Evolutionary conservation across 2,329 filamentous ascomycete genomes (phyloP).

Genomic region (Aspergillus pseudotamarii): DNA sequence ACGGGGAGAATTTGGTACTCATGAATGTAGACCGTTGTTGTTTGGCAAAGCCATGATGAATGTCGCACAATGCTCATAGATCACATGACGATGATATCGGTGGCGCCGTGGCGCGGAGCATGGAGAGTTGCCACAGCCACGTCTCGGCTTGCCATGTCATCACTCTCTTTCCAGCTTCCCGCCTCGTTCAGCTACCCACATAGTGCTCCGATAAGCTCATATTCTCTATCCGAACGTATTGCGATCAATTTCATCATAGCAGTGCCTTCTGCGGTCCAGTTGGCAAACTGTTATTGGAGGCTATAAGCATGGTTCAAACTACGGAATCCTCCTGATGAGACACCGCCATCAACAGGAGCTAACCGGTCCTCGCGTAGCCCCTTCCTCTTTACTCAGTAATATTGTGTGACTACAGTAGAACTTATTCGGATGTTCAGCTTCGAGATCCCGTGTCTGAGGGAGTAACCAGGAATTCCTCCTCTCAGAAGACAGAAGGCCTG

Average conservation of each 20-base stretch:
- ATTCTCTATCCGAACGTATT: not conserved
- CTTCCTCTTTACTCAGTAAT: not conserved
- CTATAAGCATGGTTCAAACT: not conserved
- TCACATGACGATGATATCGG: conserved; percentile 2
- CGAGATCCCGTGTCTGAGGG: not conserved
- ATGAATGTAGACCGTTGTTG: not conserved
- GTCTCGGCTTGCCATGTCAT: conserved; percentile 16
- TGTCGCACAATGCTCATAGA: not conserved
- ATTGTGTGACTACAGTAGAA: not conserved
- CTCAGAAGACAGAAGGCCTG: not conserved
- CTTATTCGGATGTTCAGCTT: not conserved
- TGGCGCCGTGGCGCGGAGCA: conserved; percentile 18
- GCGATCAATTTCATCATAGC: not conserved
- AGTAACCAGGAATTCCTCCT: not conserved
- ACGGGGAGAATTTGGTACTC: not conserved
- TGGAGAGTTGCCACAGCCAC: conserved; percentile 18
- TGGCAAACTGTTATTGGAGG: not conserved
- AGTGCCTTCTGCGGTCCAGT: not conserved
- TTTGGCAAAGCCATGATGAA: too few species aligned
- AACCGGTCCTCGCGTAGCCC: not conserved
- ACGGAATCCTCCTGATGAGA: not conserved
- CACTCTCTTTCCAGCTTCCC: not conserved
- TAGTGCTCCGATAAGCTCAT: conserved; percentile 14
- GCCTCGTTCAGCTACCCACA: conserved; percentile 20
- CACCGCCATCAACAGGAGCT: not conserved